Evolutionary conservation across 2,329 filamentous ascomycete species (phyloP), one percentile per base, ranked within the genome.

Genomic region (Paecilomyces sp.): DNA sequence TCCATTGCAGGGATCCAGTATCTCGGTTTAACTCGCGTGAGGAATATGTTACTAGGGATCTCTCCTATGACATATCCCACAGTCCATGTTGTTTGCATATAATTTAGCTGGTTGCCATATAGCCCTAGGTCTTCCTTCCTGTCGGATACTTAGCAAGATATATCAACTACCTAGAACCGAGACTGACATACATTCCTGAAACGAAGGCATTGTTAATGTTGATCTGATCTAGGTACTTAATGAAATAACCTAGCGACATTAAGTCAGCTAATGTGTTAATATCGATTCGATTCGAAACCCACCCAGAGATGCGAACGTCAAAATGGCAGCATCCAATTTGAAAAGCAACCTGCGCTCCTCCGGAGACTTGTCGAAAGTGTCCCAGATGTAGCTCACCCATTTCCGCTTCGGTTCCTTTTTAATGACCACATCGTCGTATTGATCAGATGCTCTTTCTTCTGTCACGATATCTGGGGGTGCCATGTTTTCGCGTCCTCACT

Each of bases 61-160:
- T 82, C 74, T 2, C 79, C 80, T 57, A 87, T 74, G 0, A 84
- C 81, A 63, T 88, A 88, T 3, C 85, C 85, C 0, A 83, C 77
- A 0, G 82, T 85, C 76, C 84, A 88, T 41, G 78, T 80, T 0
- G 83, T 81, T 57, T 84, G 76, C 71, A 82, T 80, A 60, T 80
- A 81, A 55, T 85, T 84, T 51, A 85, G 73, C 58, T 86, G 73
- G 61, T 85, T 85, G 1, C 77, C 77, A 50, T 80, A 79, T 31
- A 85, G 69, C 1, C 72, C 67, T 0, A 85, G 69, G 57, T 85
- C 82, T 64, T 84, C 80, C 66, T 83, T 79, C 80, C 76, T 79
- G 18, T 31, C 52, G 4, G 31, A 12, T 11, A 3, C 28, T 36
- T 22, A 15, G 33, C 60, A n/a, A 57, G 13, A 53, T 62, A 18